These are phyloP conservation scores for Penicillium psychrosexuale DNA, from an alignment of 2,329 filamentous ascomycete species.

Conservation along the genomic window DNA sequence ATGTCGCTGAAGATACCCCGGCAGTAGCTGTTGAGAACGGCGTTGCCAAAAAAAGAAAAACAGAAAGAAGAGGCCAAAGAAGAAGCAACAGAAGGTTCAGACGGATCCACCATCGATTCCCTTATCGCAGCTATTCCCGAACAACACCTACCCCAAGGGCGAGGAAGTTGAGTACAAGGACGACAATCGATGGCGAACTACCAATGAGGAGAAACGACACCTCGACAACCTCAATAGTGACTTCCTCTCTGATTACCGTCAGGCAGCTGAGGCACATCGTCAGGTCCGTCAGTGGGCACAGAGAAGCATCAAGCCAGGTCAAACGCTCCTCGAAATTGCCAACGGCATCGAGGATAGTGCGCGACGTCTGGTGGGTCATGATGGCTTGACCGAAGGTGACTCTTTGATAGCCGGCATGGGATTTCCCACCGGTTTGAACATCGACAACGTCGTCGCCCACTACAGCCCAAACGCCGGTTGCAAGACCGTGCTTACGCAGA, in stretches of 20 bases:
- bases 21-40: no score
- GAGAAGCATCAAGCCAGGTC: constrained; percentile 50
- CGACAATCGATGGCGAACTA: constrained; percentile 35
- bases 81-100: background rate
- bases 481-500: constrained; percentile 66
- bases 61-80: background rate
- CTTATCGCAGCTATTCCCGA: background rate
- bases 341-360: constrained; percentile 55
- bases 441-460: constrained; percentile 55
- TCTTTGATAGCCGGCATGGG: constrained; percentile 52
- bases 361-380: constrained; percentile 49
- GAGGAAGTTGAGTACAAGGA: constrained; percentile 40
- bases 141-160: background rate
- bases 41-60: background rate
- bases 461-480: constrained; percentile 57
- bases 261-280: constrained; percentile 56
- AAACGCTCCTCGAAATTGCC: constrained; percentile 49
- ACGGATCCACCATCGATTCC: background rate
- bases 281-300: constrained; percentile 54
- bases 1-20: no score
- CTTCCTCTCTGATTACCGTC: constrained; percentile 54
- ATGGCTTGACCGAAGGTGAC: constrained; percentile 53
- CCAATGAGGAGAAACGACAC: constrained; percentile 48
- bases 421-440: constrained; percentile 54
- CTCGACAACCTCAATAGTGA: constrained; percentile 43